phyloP scores from a whole-genome alignment of 345 rosid species.

The Linum lewisii region DNA sequence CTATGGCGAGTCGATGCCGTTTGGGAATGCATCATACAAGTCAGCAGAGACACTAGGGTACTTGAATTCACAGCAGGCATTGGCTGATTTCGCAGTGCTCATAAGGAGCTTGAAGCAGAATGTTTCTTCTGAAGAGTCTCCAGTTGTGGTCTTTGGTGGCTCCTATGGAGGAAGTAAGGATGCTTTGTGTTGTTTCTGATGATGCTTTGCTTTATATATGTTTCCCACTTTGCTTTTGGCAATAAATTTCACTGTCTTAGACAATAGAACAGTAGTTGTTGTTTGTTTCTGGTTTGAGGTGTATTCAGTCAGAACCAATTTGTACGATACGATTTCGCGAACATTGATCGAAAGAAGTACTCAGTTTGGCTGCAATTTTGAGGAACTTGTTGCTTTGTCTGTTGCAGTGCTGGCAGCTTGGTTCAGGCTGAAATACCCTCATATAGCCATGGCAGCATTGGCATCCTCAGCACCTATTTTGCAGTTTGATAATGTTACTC shows the following conservation, averaged over 20 bases:
- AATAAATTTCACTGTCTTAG: too few relatives aligned
- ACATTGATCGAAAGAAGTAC: too few relatives aligned
- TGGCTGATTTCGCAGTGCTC: conserved; percentile 67
- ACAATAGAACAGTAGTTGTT: too few relatives aligned
- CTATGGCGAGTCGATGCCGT: conserved; percentile 67
- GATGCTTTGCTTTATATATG: neutral
- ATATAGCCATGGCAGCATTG: conserved; percentile 65
- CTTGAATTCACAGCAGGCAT: conserved; percentile 68
- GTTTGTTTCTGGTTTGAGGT: too few relatives aligned
- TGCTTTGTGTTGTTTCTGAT: neutral
- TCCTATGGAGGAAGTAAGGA: conserved; percentile 84
- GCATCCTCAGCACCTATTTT: conserved; percentile 79
- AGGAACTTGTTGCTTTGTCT: too few relatives aligned
- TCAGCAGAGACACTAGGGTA: conserved; percentile 54
- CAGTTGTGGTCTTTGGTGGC: conserved; percentile 79
- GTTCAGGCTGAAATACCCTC: conserved; percentile 84
- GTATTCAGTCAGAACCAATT: too few relatives aligned
- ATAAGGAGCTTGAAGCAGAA: conserved; percentile 68
- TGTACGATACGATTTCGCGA: too few relatives aligned
- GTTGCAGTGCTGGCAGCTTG: conserved; percentile 76
- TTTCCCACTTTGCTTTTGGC: neutral
- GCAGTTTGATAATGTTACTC: conserved; percentile 59
- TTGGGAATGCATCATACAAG: conserved; percentile 48
- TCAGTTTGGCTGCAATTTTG: too few relatives aligned
- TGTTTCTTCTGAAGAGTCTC: conserved; percentile 60